Conservation (phyloP, 2,329 filamentous ascomycete species). For the Ophiostoma sp. region DNA sequence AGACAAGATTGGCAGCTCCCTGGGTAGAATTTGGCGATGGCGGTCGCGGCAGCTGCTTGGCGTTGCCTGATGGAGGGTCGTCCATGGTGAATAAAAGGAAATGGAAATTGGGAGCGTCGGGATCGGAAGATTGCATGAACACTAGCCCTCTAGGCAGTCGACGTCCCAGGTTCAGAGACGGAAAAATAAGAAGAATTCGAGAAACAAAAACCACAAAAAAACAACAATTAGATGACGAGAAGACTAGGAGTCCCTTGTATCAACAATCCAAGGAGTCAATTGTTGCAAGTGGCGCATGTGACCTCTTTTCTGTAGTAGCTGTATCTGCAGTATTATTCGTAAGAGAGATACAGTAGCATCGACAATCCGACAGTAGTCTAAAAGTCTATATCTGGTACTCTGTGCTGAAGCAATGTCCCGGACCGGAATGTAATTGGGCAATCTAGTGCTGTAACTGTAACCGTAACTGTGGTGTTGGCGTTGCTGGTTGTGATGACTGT, state of each 20-base stretch:
- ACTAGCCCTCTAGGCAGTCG: slow-evolving; percentile 8
- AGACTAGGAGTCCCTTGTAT: neutral
- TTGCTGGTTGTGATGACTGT: neutral
- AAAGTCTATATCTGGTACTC: neutral
- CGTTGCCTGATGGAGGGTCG: slow-evolving; percentile 12
- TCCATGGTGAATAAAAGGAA: slow-evolving; percentile 19
- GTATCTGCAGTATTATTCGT: neutral
- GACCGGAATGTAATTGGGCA: neutral
- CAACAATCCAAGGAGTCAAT: neutral
- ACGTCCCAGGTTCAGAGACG: neutral
- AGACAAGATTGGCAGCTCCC: slow-evolving; percentile 24
- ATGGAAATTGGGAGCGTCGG: slow-evolving; percentile 7
- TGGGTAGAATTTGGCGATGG: slow-evolving; percentile 16
- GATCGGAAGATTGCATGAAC: slow-evolving; percentile 14
- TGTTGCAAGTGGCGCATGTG: neutral
- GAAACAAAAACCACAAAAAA: neutral
- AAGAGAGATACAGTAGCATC: slow-evolving; percentile 6
- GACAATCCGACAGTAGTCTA: neutral
- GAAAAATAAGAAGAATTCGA: neutral
- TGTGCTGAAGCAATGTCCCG: neutral
- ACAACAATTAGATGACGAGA: too few relatives aligned
- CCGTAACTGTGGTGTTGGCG: neutral
- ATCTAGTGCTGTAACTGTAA: neutral
- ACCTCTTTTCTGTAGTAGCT: neutral
- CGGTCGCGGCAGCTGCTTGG: slow-evolving; percentile 6